Base-by-base conservation (phyloP, 2,329 filamentous ascomycete genomes). In the Juglanconis oblonga region DNA sequence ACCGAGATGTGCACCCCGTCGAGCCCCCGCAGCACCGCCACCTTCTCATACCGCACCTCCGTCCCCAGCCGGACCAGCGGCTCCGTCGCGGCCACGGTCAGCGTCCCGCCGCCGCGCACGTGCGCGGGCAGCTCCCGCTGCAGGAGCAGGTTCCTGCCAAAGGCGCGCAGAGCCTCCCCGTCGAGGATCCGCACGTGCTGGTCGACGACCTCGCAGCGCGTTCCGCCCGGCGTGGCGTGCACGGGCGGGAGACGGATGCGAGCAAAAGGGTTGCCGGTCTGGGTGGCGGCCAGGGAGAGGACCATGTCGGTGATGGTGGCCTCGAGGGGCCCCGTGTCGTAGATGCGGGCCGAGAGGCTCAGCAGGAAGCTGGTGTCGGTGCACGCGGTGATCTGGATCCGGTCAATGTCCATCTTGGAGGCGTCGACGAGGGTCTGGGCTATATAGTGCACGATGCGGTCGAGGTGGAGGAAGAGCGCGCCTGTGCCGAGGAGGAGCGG, bases 141-240 rank as follows among this genome's bases (percentile, higher is more conserved):
- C 11, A 53, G 49, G 13, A 58, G 32, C 31, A 58, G 42, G 56
- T 58, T 58, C 56, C 29, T 53, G 56, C 48, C 54, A 42, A 58
- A 58, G 42, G 56, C 48, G 40, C 47, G 40, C 33, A 58, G 47
- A 8, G 50, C 56, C 9, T 4, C 56, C 6, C n/a, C 29, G 40
- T 58, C 56, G 42, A 58, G 56, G 24, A 58, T 53, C 40, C 48
- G 32, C 32, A 58, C 50, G 33, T 42, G 56, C 45, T 58, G 56
- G 24, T 48, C 50, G 14, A 29, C 29, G 6, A 58, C 50, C n/a
- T 47, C n/a, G 35, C 49, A 58, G 11, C 47, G 32, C 9, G 56
- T 58, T n/a, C 56, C 56, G 31, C 35, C 10, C 1, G 56, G 56
- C 4, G 49, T 53, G 40, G 56, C 56, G 50, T 58, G 45, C 40